Evolutionary conservation across 495 filamentous ascomycete genomes (phyloP), one percentile per base, ranked within the genome.

Genomic region (Umbilicaria muhlenbergii): DNA sequence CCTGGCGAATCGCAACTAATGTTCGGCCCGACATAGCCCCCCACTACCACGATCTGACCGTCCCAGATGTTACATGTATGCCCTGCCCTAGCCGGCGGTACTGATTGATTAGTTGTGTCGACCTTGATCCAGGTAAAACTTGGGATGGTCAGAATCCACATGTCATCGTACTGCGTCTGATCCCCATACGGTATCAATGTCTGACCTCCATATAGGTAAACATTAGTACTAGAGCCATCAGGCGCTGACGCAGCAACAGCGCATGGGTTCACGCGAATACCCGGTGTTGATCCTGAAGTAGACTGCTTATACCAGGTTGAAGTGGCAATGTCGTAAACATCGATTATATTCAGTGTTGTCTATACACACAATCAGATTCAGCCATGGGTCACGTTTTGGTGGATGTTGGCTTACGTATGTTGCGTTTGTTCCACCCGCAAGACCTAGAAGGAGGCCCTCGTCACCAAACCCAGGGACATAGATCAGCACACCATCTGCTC

Each of bases 81-180:
- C 3, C 81, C 81, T 33, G 77, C 75, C 28, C 82, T 65, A 3
- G 70, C 69, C n/a, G 69, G 62, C 0, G 80, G 81, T 8, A 73
- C 61, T 3, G 66, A 65, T 54, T 74, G 67, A 0, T 57, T 57
- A 11, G 51, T 45, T 32, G 58, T 59, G 41, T 78, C 64, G 32
- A 83, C 77, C 46, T 74, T 55, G 36, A 85, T 76, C 82, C 82
- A 86, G 1, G 74, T 81, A 51, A 87, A 81, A 11, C 69, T 61
- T 0, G 83, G 82, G 38, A 87, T 67, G n/a, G 76, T 79, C 17
- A 87, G 66, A 41, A 86, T 82, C 73, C 78, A 86, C 64, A 83
- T 77, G 52, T 86, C 82, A 37, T 69, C 67, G 57, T 83, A 84
- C 50, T 84, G 77, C 3, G 58, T 72, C 58, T 83, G 74, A 41